Evolutionary conservation across 495 filamentous ascomycete genomes (phyloP), one percentile per base, ranked within the genome.

Genomic region (Talaromyces proteolyticus): DNA sequence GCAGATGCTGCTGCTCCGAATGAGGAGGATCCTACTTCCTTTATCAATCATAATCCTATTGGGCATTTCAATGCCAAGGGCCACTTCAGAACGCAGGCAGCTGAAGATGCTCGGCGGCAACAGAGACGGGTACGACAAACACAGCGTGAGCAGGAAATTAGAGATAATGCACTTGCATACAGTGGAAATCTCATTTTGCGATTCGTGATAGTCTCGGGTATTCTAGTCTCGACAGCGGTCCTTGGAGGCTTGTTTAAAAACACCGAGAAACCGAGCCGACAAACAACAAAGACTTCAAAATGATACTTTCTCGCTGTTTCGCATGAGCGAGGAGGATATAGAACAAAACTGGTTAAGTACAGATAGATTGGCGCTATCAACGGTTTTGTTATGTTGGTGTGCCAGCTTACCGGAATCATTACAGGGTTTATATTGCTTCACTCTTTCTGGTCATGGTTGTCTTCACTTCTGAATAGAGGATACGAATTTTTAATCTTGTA

Each of bases 71-170:
- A 85, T 68, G 77, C 80, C 7, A 71, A 73, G 38, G 78, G 78
- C 16, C 89, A 94, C 66, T 85, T 82, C 53, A 72, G 79, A 52
- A 85, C 79, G 34, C 86, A 83, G 57, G 66, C 76, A 50, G 78
- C 82, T 44, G 76, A 88, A 60, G 79, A 86, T 63, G 63, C 63
- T 57, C 67, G 80, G 43, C 60, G 74, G 44, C 49, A 54, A 50
- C 47, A 36, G 42, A 45, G 47, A 50, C 45, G 14, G 36, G 24
- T 36, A 34, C 34, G 25, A 11, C 47, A 40, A 34, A 49, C 24
- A 36, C 47, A 24, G 20, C 29, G 61, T 41, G 62, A 67, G 29
- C 56, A 62, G 44, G 56, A 49, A 39, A 40, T 49, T 5, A 22
- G 37, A 16, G 47, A 54, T 47, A 64, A 55, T 14, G 61, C 51